phyloP scores from a whole-genome alignment of 2,329 filamentous ascomycete genomes.

The Fusarium euwallaceae region DNA sequence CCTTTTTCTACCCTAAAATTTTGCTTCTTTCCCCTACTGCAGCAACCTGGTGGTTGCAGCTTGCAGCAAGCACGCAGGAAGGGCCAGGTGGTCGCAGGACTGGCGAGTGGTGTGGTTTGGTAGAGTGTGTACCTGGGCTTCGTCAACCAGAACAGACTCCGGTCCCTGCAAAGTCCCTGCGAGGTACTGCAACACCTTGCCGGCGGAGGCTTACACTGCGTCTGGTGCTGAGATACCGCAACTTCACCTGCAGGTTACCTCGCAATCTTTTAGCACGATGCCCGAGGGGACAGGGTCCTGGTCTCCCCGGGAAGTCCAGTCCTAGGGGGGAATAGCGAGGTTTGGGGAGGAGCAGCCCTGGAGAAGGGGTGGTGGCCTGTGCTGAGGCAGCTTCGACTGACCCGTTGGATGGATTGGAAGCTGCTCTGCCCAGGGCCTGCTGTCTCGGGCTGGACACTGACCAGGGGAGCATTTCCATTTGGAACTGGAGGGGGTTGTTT shows the following conservation, averaged over 20 bases:
- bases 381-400: conserved; percentile 17
- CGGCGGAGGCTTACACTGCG: not conserved
- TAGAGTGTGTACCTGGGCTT: conserved; percentile 23
- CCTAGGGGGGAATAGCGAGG: conserved; percentile 28
- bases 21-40: conserved; percentile 23
- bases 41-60: conserved; percentile 38
- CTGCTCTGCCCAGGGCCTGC: not conserved
- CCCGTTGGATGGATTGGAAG: not conserved
- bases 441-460: conserved; percentile 7
- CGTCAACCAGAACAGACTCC: not conserved
- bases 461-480: conserved; percentile 23
- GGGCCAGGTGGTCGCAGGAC: conserved; percentile 43
- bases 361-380: conserved; percentile 36
- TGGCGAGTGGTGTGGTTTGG: conserved; percentile 44
- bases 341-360: conserved; percentile 27
- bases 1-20: conserved; percentile 17
- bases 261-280: conserved; percentile 6
- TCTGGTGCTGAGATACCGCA: conserved; percentile 1
- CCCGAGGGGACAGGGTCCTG: conserved; percentile 21
- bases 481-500: conserved; percentile 12
- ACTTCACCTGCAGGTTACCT: not conserved
- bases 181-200: conserved; percentile 7
- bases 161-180: not conserved
- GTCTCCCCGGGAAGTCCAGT: conserved; percentile 37
- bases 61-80: conserved; percentile 38